Conservation (phyloP, 148 eudicot genomes). For the Simmondsia chinensis region DNA sequence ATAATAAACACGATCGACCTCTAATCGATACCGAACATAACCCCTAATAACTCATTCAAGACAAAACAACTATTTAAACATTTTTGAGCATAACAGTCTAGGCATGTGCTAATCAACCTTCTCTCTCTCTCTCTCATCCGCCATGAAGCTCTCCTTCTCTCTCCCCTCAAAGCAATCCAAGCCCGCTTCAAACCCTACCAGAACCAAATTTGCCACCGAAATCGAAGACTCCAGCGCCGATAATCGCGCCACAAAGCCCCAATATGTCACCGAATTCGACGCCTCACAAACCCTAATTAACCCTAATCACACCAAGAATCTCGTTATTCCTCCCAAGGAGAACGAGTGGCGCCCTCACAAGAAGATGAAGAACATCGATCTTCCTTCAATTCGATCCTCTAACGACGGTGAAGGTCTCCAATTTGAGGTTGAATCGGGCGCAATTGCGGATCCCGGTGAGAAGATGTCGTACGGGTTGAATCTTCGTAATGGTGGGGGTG, state of each 20-base stretch:
- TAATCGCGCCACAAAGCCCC: constrained; percentile 2
- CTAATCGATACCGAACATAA: no score
- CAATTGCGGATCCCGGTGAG: constrained; percentile 5
- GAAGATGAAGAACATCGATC: constrained; percentile 57
- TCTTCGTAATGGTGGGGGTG: constrained; percentile 18
- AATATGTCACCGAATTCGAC: constrained; percentile 54
- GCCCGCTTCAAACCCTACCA: constrained; percentile 15
- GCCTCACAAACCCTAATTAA: constrained; percentile 30
- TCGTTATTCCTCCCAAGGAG: constrained; percentile 50
- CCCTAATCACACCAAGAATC: background rate
- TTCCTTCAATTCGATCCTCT: constrained; percentile 24
- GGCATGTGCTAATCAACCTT: no score
- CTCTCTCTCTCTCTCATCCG: no score
- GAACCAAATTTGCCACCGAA: constrained; percentile 18
- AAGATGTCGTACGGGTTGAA: constrained; percentile 57
- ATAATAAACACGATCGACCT: no score
- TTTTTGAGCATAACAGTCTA: no score
- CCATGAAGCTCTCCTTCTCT: constrained; percentile 45
- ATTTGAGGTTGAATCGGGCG: constrained; percentile 31
- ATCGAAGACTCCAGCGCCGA: background rate
- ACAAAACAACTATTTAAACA: no score
- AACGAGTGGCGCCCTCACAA: constrained; percentile 50
- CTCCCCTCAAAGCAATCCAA: constrained; percentile 21
- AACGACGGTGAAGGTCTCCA: constrained; percentile 15
- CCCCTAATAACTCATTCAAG: no score